Base-by-base conservation (phyloP, 176 grass and related monocot species). In the Lolium perenne region DNA sequence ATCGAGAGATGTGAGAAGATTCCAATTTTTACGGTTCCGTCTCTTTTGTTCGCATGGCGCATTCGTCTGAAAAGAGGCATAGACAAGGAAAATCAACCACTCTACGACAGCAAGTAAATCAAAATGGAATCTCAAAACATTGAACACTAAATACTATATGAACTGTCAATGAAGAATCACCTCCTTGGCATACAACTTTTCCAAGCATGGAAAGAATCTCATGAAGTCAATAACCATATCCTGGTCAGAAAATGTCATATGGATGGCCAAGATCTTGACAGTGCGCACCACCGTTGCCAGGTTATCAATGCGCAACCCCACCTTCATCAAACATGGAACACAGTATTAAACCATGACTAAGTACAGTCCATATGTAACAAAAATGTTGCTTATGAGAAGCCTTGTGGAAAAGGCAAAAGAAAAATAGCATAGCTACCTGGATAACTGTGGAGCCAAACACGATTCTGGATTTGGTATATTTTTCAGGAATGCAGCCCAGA, bases 101-200 rank as follows among this genome's bases (percentile, higher is more conserved):
- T 56, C 38, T 13, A 12, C 2, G 18, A 8, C 3, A 35, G 1
- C 14, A 21, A 7, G 43, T 47, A 23, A 4, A 48, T 73, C 11
- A 73, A 73, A 13, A 73, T 4, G 22, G 20, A 11, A 48, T n/a
- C 8, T 4, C 2, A 18, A 16, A 60, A 38, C 11, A 57, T 4
- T 23, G 5, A 29, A 7, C 21, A 18, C 16, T 1, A 59, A 59
- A 41, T 43, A 73, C 35, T 29, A 0, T 38, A 17, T 66, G 10
- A 53, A 54, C 9, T 14, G 0, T 73, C 25, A 80, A 22, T 29
- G 13, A 16, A 71, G 8, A 9, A 40, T 10, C 22, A 12, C 56
- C 20, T 74, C 82, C 55, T 84, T 26, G 22, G 73, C 10, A n/a
- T 84, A 84, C 23, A 84, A 62, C 10, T 62, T 84, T 56, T 84